phyloP scores from a whole-genome alignment of 257 asterid genomes.

The Echites panduratus region DNA sequence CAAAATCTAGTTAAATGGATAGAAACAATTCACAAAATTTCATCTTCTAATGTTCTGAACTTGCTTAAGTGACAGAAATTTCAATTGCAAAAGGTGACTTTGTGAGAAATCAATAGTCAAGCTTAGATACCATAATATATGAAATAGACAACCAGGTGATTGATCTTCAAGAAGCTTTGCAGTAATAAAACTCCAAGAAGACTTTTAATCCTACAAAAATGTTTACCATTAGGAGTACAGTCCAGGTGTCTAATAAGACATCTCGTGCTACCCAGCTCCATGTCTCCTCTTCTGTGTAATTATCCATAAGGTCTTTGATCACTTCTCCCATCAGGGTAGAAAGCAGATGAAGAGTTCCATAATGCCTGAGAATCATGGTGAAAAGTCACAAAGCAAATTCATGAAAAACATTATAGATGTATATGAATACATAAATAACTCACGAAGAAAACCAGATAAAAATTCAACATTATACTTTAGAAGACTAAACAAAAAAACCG shows the following conservation, averaged over 20 bases:
- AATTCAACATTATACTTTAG: not conserved
- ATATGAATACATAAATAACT: not conserved
- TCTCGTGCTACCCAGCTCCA: slow-evolving; percentile 99
- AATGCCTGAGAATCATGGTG: slow-evolving; percentile 55
- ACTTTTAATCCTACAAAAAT: slow-evolving; percentile 2
- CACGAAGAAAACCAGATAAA: not conserved
- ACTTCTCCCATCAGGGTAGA: slow-evolving; percentile 79
- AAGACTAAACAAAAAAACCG: not conserved
- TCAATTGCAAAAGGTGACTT: not conserved
- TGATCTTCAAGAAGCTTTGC: not conserved
- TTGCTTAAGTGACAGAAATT: not conserved
- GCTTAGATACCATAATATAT: not conserved
- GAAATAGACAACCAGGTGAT: not conserved
- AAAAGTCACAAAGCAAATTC: slow-evolving; percentile 8
- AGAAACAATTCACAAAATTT: not conserved
- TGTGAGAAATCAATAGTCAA: not conserved
- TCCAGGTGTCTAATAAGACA: slow-evolving; percentile 89
- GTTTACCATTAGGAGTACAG: slow-evolving; percentile 70
- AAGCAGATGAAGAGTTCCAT: slow-evolving; percentile 69
- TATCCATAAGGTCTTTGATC: slow-evolving; percentile 60
- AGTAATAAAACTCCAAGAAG: not conserved
- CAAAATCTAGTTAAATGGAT: slow-evolving; percentile 3
- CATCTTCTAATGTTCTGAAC: not conserved
- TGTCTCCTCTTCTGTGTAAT: slow-evolving; percentile 69
- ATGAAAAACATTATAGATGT: not conserved